These are phyloP conservation scores for Leccinum solheimii DNA, from an alignment of 1,284 basidiomycete species.

Conservation along the genomic window DNA sequence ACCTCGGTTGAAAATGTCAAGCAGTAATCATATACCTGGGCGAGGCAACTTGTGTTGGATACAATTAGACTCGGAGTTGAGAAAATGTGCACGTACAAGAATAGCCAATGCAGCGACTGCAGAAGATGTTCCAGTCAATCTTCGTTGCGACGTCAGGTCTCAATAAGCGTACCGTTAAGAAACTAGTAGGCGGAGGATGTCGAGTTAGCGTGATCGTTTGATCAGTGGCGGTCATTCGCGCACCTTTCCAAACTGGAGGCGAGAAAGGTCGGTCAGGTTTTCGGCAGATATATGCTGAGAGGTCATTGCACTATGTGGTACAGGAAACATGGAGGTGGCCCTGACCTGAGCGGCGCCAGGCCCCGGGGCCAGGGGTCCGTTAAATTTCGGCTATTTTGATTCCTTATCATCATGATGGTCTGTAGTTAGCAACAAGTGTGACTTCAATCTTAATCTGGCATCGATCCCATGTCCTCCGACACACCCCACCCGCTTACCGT, in stretches of 20 bases:
- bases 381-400: no score
- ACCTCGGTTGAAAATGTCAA: no score
- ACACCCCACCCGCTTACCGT: slow-evolving; percentile 40
- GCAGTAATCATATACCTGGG: no score
- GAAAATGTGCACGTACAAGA: slow-evolving; percentile 16
- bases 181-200: slow-evolving; percentile 7
- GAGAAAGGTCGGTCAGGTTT: no score
- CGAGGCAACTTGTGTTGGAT: background rate
- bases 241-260: no score
- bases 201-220: background rate
- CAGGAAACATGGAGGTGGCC: no score
- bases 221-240: no score
- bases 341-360: no score
- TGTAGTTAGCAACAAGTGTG: background rate
- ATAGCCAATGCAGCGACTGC: background rate
- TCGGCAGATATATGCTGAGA: no score
- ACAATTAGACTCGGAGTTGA: background rate
- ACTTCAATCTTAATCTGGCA: background rate
- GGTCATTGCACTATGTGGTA: no score
- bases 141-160: no score
- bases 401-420: background rate
- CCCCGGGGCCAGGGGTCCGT: no score
- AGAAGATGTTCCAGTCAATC: background rate
- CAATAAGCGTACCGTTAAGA: slow-evolving; percentile 22
- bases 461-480: background rate